Conservation (phyloP, 2,329 filamentous ascomycete species). For the Colletotrichum sp. region DNA sequence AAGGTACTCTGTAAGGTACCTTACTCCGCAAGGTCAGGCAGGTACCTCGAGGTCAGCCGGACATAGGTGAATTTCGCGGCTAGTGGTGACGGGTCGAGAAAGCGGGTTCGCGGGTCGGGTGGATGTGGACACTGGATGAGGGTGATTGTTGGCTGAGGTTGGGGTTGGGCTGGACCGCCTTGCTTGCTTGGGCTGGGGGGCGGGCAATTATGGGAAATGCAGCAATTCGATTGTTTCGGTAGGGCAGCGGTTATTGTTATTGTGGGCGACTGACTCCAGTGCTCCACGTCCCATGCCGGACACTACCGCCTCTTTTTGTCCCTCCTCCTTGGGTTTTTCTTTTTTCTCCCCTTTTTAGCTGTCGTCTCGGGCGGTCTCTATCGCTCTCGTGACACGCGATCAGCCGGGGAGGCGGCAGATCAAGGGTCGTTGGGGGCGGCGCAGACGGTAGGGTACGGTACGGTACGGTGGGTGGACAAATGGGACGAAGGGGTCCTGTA, state of each 20-base stretch:
- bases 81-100: background rate
- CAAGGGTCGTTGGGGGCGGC: background rate
- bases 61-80: slow-evolving; percentile 17
- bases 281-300: background rate
- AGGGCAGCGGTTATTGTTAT: background rate
- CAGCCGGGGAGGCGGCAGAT: slow-evolving; percentile 1
- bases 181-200: background rate
- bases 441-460: background rate
- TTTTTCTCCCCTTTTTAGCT: background rate
- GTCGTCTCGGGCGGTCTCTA: background rate
- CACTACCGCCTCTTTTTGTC: background rate
- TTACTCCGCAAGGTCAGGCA: background rate
- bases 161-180: background rate
- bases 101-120: slow-evolving; percentile 1
- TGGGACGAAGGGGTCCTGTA: background rate
- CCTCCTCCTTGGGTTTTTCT: background rate
- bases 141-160: background rate
- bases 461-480: background rate
- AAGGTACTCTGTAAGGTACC: too few species aligned
- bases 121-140: background rate
- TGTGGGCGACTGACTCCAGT: background rate
- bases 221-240: background rate
- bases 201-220: background rate
- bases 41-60: slow-evolving; percentile 15
- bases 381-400: slow-evolving; percentile 17